Evolutionary conservation across 2,329 filamentous ascomycete genomes (phyloP), one percentile per base, ranked within the genome.

Genomic region (Teratosphaeria epicoccoides): DNA sequence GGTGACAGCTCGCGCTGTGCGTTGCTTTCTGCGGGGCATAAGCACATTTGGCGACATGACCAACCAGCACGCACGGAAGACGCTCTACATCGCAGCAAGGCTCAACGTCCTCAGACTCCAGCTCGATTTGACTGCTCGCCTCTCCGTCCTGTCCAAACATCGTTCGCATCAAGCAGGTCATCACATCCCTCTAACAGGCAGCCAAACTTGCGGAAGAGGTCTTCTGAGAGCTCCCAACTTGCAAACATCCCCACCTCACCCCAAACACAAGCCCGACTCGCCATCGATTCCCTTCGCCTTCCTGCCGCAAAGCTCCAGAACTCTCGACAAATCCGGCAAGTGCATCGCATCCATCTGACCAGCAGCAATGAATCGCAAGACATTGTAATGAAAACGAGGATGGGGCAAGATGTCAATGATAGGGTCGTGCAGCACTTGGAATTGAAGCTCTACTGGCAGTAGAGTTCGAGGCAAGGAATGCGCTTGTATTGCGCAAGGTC

Each of bases 151-250:
- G 72, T 59, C 71, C 72, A 75, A 20, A 58, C 51, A 58, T 75
- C 73, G 5, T 71, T 74, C 17, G 64, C 65, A 22, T 57, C 57
- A 4, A 70, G 47, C 26, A 72, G 51, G 46, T 72, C 65, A 37
- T 61, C 56, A 52, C 73, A 76, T 7, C 68, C 71, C 24, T 59
- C 52, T 5, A 75, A 53, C 23, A 75, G 58, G 49, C 65, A 71
- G 4, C 61, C 62, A 67, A 69, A 76, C 47, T 63, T 65, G 24
- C 56, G 55, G 48, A 67, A 57, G 56, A 75, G 75, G 1, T 62
- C 60, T 48, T 69, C 64, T 0, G 66, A 72, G 3, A 73, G 56
- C 57, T 75, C 73, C 73, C 72, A 75, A 40, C 67, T 69, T 4
- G 59, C 52, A 2, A 65, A 51, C 24, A 63, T 53, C 65, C 71